phyloP scores from a whole-genome alignment of 192 early-diverging fungal species.

The Backusella psychrophila region DNA sequence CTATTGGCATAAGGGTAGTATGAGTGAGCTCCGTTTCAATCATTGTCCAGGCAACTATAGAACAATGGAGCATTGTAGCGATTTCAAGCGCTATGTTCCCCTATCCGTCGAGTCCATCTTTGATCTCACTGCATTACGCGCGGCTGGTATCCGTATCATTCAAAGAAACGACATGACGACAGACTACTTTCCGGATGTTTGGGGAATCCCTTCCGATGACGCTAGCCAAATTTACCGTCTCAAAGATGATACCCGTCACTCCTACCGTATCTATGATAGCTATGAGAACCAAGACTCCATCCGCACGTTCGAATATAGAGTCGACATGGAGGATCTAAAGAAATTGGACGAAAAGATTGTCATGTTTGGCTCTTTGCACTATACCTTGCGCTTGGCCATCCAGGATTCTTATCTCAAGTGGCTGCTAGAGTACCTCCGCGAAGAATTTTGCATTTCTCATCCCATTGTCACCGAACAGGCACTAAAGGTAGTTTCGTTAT shows the following conservation, averaged over 20 bases:
- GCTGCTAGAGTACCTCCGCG: slow-evolving; percentile 15
- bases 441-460: slow-evolving; percentile 24
- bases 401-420: slow-evolving; percentile 30
- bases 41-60: slow-evolving; percentile 19
- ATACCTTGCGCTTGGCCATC: slow-evolving; percentile 39
- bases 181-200: slow-evolving; percentile 41
- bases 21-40: slow-evolving; percentile 6
- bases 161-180: slow-evolving; percentile 23
- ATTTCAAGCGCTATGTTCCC: slow-evolving; percentile 26
- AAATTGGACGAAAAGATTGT: slow-evolving; percentile 40
- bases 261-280: slow-evolving; percentile 45
- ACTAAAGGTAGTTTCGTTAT: slow-evolving; percentile 32
- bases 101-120: slow-evolving; percentile 18
- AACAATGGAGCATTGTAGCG: slow-evolving; percentile 1
- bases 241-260: slow-evolving; percentile 39
- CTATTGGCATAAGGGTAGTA: slow-evolving; percentile 16
- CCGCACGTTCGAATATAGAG: slow-evolving; percentile 24
- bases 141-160: slow-evolving; percentile 16
- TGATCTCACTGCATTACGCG: slow-evolving; percentile 25
- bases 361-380: slow-evolving; percentile 47
- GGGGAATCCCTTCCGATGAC: slow-evolving; percentile 24
- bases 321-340: slow-evolving; percentile 36
- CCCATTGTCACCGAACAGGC: slow-evolving; percentile 37
- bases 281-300: slow-evolving; percentile 22
- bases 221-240: slow-evolving; percentile 34